Conservation (phyloP, 768 basidiomycete species). For the Mycena olivaceomarginata region DNA sequence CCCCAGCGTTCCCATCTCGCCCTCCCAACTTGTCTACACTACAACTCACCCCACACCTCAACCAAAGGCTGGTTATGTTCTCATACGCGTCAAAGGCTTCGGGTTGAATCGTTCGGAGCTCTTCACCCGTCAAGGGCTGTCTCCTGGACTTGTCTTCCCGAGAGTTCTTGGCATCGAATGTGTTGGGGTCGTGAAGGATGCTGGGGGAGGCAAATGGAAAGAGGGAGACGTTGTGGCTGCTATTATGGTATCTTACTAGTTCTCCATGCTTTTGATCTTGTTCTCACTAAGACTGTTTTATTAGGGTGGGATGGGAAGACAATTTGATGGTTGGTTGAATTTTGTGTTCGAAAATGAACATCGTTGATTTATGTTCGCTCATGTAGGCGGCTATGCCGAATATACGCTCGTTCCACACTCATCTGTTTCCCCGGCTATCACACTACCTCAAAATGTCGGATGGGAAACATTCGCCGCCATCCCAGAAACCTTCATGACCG, state of each 20-base stretch:
- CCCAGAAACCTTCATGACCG: constrained; percentile 52
- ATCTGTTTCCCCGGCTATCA: constrained; percentile 47
- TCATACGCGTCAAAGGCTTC: constrained; percentile 49
- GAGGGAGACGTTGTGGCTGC: constrained; percentile 49
- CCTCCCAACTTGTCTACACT: constrained; percentile 46
- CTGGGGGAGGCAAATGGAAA: constrained; percentile 49
- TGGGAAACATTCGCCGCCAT: constrained; percentile 50
- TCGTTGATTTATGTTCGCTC: background rate
- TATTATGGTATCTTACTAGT: constrained; percentile 37
- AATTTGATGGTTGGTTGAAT: constrained; percentile 46
- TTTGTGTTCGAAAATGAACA: background rate
- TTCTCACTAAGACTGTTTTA: too few relatives aligned
- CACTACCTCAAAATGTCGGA: constrained; percentile 42
- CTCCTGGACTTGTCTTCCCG: constrained; percentile 48
- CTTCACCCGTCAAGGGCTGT: constrained; percentile 46
- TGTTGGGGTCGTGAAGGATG: constrained; percentile 52
- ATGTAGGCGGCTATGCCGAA: constrained; percentile 50
- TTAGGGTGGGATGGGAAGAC: constrained; percentile 49
- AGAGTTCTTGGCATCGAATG: constrained; percentile 49
- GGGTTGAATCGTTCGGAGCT: constrained; percentile 50
- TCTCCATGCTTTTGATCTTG: background rate
- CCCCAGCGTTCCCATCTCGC: constrained; percentile 48
- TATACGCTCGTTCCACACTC: constrained; percentile 49
- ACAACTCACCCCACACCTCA: constrained; percentile 43
- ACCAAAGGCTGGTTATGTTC: constrained; percentile 47